Evolutionary conservation across 2,329 filamentous ascomycete species (phyloP).

Genomic region (Fusarium zealandicum): DNA sequence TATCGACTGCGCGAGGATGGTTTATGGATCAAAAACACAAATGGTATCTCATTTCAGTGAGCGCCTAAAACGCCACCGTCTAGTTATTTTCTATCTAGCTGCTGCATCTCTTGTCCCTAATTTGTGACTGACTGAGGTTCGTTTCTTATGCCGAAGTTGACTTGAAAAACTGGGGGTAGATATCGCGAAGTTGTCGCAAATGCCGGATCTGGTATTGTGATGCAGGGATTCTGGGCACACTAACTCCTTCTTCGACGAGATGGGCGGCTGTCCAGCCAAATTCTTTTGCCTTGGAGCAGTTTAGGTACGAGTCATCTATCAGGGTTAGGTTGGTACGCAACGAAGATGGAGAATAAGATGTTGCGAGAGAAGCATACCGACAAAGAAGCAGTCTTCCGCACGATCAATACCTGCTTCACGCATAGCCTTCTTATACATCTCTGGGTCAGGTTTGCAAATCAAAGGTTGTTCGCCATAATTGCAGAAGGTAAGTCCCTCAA

Average conservation of each 20-base stretch:
- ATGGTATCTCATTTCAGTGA: constrained; percentile 21
- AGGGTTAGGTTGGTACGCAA: constrained; percentile 2
- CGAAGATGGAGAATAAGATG: neutral
- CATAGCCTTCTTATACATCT: constrained; percentile 92
- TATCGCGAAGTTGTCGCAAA: constrained; percentile 74
- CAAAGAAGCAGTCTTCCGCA: constrained; percentile 83
- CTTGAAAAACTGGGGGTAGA: constrained; percentile 90
- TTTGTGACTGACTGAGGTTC: neutral
- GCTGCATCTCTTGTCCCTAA: neutral
- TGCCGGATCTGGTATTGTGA: constrained; percentile 78
- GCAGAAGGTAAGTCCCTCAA: constrained; percentile 95
- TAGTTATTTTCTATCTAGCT: constrained; percentile 10
- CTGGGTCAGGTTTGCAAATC: constrained; percentile 83
- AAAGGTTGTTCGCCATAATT: constrained; percentile 80
- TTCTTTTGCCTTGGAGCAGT: constrained; percentile 77
- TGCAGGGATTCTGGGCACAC: constrained; percentile 67
- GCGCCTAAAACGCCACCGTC: constrained; percentile 27
- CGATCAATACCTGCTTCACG: constrained; percentile 75
- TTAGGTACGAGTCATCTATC: constrained; percentile 83
- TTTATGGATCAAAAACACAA: constrained; percentile 15
- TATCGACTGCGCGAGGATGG: constrained; percentile 2
- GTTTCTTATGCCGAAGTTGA: constrained; percentile 37
- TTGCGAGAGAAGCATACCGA: constrained; percentile 68
- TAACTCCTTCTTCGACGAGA: constrained; percentile 78
- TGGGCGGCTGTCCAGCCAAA: constrained; percentile 89